These are phyloP conservation scores for Sphaerostilbella broomeana DNA, from an alignment of 2,329 filamentous ascomycete species.

Conservation along the genomic window DNA sequence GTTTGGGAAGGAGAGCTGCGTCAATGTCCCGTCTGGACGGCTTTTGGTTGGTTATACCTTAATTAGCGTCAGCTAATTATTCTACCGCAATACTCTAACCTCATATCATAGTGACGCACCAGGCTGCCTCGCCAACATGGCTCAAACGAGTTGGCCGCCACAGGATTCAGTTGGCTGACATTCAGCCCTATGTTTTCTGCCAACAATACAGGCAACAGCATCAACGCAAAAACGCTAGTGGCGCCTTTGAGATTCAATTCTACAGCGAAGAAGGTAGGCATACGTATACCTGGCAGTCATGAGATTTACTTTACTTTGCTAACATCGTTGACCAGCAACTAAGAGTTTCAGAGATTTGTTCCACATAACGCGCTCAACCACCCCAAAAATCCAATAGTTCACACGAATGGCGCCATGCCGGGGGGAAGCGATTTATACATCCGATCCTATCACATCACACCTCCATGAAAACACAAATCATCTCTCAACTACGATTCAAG, in stretches of 20 bases:
- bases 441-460: no score
- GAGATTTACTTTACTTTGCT: no score
- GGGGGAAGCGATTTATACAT: no score
- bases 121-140: slow-evolving; percentile 44
- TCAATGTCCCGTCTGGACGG: slow-evolving; percentile 56
- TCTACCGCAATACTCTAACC: no score
- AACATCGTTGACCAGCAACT: no score
- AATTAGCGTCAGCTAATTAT: no score
- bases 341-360: slow-evolving; percentile 38
- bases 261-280: slow-evolving; percentile 33
- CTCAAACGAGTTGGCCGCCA: slow-evolving; percentile 41
- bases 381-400: not conserved
- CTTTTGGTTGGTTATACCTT: slow-evolving; percentile 44
- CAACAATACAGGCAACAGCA: slow-evolving; percentile 46
- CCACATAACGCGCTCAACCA: slow-evolving; percentile 15
- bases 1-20: slow-evolving; percentile 48
- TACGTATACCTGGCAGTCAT: no score
- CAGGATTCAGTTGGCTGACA: slow-evolving; percentile 45
- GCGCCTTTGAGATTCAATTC: slow-evolving; percentile 48
- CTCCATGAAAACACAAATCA: no score
- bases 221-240: slow-evolving; percentile 42
- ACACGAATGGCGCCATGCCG: no score
- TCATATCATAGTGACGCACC: slow-evolving; percentile 43
- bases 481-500: no score
- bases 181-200: slow-evolving; percentile 55